Conservation (phyloP, 345 rosid genomes). For the Excoecaria cochinchinensis region DNA sequence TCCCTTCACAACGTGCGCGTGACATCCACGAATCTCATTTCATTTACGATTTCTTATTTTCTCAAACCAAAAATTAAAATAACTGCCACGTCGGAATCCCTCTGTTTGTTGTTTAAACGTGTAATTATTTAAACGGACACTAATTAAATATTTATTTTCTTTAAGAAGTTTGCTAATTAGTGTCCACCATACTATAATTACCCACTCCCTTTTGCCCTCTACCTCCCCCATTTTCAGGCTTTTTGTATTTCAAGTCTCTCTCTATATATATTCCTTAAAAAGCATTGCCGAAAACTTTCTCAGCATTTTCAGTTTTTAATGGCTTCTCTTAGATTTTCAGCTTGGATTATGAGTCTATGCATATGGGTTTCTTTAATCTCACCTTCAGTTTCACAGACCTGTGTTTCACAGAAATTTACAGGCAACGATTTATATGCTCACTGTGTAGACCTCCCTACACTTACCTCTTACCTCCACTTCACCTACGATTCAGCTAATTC, state of each 20-base stretch:
- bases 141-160: background rate
- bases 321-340: constrained; percentile 9
- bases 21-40: background rate
- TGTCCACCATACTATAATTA: background rate
- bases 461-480: constrained; percentile 24
- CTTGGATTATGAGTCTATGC: background rate
- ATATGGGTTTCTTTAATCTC: constrained; percentile 11
- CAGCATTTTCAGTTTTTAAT: background rate
- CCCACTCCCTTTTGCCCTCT: background rate
- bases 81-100: background rate
- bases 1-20: background rate
- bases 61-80: too few species aligned
- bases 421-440: constrained; percentile 18
- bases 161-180: background rate
- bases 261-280: background rate
- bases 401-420: constrained; percentile 12
- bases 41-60: too few species aligned
- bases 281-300: background rate
- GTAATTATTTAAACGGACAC: background rate
- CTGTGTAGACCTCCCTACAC: constrained; percentile 32
- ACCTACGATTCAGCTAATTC: constrained; percentile 21
- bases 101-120: background rate
- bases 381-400: constrained; percentile 10
- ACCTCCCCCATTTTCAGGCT: background rate
- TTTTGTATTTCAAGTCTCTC: background rate